Conservation (phyloP, 1,284 basidiomycete species). For the Xerocomus amazonicus region DNA sequence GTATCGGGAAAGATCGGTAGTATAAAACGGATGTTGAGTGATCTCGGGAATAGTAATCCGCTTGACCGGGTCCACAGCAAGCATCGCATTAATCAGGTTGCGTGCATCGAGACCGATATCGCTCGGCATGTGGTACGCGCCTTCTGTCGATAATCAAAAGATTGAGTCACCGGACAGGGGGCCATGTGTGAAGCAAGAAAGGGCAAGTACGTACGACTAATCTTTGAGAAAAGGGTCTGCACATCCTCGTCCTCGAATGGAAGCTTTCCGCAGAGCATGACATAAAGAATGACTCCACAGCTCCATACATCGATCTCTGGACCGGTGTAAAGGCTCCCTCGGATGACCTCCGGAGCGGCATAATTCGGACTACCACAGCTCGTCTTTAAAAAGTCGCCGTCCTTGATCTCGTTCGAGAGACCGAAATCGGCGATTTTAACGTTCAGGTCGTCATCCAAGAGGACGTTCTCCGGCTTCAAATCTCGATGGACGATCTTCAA, state of each 20-base stretch:
- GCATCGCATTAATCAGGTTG: conserved; percentile 80
- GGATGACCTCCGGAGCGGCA: conserved; percentile 93
- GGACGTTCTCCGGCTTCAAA: conserved; percentile 90
- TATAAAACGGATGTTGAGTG: conserved; percentile 85
- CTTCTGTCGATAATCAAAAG: conserved; percentile 48
- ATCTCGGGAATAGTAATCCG: conserved; percentile 91
- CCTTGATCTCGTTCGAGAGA: conserved; percentile 89
- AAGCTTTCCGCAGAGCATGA: conserved; percentile 88
- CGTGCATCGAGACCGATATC: conserved; percentile 76
- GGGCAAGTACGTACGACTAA: conserved; percentile 71
- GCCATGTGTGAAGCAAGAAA: conserved; percentile 27
- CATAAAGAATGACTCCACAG: conserved; percentile 92
- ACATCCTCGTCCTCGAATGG: conserved; percentile 97
- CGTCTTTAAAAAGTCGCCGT: conserved; percentile 92
- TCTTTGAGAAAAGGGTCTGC: conserved; percentile 87
- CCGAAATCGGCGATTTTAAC: conserved; percentile 98
- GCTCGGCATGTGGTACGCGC: conserved; percentile 78
- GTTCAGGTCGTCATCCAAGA: conserved; percentile 74
- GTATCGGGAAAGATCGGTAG: conserved; percentile 80
- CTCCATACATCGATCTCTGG: conserved; percentile 99
- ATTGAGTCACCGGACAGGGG: too few relatives aligned
- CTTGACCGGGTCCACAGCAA: conserved; percentile 88
- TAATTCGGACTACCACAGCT: conserved; percentile 96
- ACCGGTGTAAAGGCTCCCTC: conserved; percentile 88
- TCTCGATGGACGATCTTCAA: conserved; percentile 96